Base-by-base conservation (phyloP, 2,329 filamentous ascomycete species). In the Epicoccum nigrum region DNA sequence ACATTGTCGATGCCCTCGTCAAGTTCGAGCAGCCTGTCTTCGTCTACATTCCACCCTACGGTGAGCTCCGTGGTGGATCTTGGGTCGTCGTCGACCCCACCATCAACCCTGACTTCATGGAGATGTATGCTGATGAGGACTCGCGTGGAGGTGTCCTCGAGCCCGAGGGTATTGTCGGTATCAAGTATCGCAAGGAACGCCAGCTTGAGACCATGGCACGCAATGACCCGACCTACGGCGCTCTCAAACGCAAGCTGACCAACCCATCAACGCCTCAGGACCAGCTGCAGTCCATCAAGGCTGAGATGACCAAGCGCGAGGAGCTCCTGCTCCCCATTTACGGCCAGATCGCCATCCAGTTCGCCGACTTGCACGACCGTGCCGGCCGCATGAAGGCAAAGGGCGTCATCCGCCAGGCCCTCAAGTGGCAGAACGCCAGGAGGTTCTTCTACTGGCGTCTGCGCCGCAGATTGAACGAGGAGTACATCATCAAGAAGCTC, bases 371-470 rank as follows among this genome's bases (percentile, higher is more conserved):
- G 41, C 94, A 99, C 80, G 94, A 99, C 76, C 92, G 94, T 38
- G 88, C 94, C 34, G 94, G 92, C 53, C 91, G 94, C 77, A 99
- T 99, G 94, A 86, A 96, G 80, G 94, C 94, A 76, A 99, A 99
- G 86, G 89, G 92, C 56, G 87, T 89, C 50, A 96, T 99, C 68
- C 91, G 94, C 58, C 84, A 89, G 65, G 79, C 86, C 11, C 83
- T 99, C 32, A 84, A 88, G 68, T 97, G 93, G 94, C 82, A 85
- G 73, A 89, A 96, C 65, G 87, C 93, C 8, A 88, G 94, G 60
- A 88, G 93, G 71, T 97, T 94, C 90, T 97, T 99, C 83, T 99
- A 97, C 88, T 99, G 95, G 94, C 93, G 94, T 77, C 87, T 97
- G 57, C 92, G 95, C 76, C 89, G 94, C 73, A 86, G 94, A 78